These are phyloP conservation scores for Alternaria ventricosa DNA, from an alignment of 2,329 filamentous ascomycete species.

Conservation along the genomic window DNA sequence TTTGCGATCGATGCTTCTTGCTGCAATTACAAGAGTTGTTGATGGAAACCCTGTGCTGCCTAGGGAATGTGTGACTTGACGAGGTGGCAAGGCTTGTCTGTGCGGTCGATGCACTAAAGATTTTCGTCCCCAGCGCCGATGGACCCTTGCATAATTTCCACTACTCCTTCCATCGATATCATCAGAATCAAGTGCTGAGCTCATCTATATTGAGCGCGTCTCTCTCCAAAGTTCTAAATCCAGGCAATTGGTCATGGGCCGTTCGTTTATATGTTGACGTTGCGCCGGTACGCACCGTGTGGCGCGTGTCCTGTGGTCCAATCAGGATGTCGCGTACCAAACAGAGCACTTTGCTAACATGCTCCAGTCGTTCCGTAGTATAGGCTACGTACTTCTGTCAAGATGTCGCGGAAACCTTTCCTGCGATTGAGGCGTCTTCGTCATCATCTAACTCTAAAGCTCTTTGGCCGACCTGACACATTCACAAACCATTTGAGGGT, in stretches of 20 bases:
- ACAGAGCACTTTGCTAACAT: not conserved
- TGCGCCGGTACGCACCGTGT: not conserved
- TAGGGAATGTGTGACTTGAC: not conserved
- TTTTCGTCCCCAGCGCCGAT: not conserved
- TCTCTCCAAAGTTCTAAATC: too few relatives aligned
- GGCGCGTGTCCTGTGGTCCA: not conserved
- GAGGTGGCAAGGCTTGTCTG: not conserved
- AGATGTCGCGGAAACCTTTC: not conserved
- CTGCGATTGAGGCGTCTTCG: not conserved
- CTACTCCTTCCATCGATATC: not conserved
- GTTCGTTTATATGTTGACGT: not conserved
- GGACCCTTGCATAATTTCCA: not conserved
- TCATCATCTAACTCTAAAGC: not conserved
- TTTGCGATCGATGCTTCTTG: not conserved
- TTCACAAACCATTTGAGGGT: not conserved
- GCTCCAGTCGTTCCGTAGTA: not conserved
- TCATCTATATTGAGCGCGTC: not conserved
- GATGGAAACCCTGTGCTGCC: not conserved
- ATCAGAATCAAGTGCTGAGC: not conserved
- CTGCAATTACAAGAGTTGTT: not conserved
- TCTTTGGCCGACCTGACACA: not conserved
- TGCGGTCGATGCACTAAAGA: slow-evolving; percentile 1
- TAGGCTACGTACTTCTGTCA: not conserved
- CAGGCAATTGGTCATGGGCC: not conserved
- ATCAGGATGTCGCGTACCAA: not conserved